A percentile compares a stretch with the other conserved stretches of the same genome.
These are phyloP conservation scores for Starmerella sp. DNA, from an alignment of 805 yeast species.

Conservation along the genomic window DNA sequence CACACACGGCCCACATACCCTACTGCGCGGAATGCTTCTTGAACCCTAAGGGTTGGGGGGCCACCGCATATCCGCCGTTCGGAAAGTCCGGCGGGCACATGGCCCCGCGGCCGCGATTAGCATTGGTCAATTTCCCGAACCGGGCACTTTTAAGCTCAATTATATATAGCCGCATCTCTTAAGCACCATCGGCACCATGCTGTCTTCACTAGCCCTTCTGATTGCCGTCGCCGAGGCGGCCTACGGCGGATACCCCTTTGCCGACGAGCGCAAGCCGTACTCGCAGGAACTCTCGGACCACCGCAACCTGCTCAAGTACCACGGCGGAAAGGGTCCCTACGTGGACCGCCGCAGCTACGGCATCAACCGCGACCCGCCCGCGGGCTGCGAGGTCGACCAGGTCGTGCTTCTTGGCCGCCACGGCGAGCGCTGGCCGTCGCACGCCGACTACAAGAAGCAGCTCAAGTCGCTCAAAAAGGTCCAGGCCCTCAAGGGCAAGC, in stretches of 20 bases:
- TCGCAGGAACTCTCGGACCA: conserved; percentile 31
- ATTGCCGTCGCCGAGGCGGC: background rate
- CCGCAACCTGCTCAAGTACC: conserved; percentile 26
- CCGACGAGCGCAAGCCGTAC: conserved; percentile 10
- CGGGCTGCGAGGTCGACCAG: conserved; percentile 41
- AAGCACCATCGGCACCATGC: background rate
- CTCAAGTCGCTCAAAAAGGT: conserved; percentile 13
- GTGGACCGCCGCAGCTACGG: conserved; percentile 39
- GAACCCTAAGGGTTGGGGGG: conserved; percentile 4
- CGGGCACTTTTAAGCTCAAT: background rate
- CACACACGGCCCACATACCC: background rate
- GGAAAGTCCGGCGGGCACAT: background rate
- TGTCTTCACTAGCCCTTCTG: background rate
- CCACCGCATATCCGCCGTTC: background rate
- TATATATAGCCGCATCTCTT: background rate
- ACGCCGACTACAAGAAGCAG: conserved; percentile 7
- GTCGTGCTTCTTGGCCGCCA: conserved; percentile 45
- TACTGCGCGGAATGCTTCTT: background rate
- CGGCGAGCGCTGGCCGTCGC: conserved; percentile 46
- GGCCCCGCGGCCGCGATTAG: background rate
- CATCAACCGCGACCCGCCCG: conserved; percentile 42
- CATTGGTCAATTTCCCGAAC: background rate
- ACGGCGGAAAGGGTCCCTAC: conserved; percentile 19
- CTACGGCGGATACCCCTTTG: conserved; percentile 10
- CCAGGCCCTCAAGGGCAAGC: conserved; percentile 6